These are phyloP conservation scores for Candida coquimbonensis DNA, from an alignment of 805 yeast genomes.

Conservation along the genomic window DNA sequence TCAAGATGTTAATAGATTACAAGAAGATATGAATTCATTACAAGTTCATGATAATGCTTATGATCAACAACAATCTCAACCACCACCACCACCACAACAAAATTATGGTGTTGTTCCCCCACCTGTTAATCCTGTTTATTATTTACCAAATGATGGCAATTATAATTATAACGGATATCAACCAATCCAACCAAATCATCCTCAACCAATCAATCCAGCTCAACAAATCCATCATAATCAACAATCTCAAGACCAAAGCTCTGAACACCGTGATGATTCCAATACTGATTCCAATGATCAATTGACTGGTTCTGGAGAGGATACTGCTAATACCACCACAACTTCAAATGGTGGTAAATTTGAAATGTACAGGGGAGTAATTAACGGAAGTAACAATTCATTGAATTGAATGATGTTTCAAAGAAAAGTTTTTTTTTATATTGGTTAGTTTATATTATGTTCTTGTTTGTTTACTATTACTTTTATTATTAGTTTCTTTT, in stretches of 20 bases:
- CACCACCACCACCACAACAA: constrained; percentile 1
- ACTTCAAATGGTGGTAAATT: too few species aligned
- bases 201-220: neutral
- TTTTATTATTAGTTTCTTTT: too few species aligned
- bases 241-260: neutral
- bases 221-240: constrained; percentile 1
- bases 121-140: constrained; percentile 16
- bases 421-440: too few species aligned
- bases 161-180: constrained; percentile 9
- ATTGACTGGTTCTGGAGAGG: too few species aligned
- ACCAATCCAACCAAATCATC: neutral
- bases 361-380: too few species aligned
- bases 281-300: too few species aligned
- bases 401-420: too few species aligned
- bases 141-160: constrained; percentile 12
- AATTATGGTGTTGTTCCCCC: constrained; percentile 4
- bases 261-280: neutral
- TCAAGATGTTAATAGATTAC: constrained; percentile 3
- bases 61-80: constrained; percentile 2
- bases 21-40: constrained; percentile 4
- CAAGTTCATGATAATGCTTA: constrained; percentile 7
- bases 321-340: too few species aligned
- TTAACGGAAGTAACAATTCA: too few species aligned
- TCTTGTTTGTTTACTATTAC: too few species aligned
- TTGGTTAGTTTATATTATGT: too few species aligned